A percentile compares a stretch with the other conserved stretches of the same genome.
These are phyloP conservation scores for Anthostomella pinea DNA, from an alignment of 2,329 filamentous ascomycete species.

Conservation along the genomic window DNA sequence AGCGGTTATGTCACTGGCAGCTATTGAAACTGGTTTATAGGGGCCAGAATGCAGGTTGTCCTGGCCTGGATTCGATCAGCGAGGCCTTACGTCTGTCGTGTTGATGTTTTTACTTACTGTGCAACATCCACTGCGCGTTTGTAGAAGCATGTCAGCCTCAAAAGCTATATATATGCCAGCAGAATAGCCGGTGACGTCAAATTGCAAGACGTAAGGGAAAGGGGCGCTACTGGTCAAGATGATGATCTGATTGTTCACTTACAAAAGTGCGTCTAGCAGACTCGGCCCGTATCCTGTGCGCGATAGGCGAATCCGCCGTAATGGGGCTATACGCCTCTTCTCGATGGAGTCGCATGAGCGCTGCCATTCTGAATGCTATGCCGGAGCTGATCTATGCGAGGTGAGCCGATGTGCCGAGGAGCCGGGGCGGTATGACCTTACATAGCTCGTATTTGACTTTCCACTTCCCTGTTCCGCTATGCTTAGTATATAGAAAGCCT, in stretches of 20 bases:
- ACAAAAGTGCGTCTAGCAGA: constrained; percentile 57
- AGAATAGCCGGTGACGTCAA: too few species aligned
- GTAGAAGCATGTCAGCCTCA: constrained; percentile 5
- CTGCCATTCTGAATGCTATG: constrained; percentile 54
- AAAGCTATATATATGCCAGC: too few species aligned
- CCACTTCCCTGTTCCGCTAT: constrained; percentile 58
- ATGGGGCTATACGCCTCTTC: constrained; percentile 51
- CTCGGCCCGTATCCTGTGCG: constrained; percentile 48
- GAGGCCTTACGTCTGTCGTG: constrained; percentile 1
- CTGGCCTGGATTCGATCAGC: constrained; percentile 36
- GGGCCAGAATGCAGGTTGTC: constrained; percentile 56
- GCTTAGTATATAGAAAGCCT: constrained; percentile 57
- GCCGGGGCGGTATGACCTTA: constrained; percentile 31
- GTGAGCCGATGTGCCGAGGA: constrained; percentile 17
- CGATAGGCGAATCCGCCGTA: constrained; percentile 38
- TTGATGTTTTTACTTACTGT: constrained; percentile 36
- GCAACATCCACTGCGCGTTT: constrained; percentile 52
- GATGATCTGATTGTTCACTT: constrained; percentile 24
- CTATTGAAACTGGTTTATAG: constrained; percentile 48
- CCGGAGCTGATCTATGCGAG: constrained; percentile 51
- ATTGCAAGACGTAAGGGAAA: too few species aligned
- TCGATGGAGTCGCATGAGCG: constrained; percentile 51
- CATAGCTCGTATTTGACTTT: constrained; percentile 51
- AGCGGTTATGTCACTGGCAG: constrained; percentile 52
- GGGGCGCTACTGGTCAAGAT: too few species aligned